Percentiles rank a stretch among this genome's conserved stretches.
phyloP scores from a whole-genome alignment of 2,329 filamentous ascomycete genomes.

The Neofusicoccum parvum region DNA sequence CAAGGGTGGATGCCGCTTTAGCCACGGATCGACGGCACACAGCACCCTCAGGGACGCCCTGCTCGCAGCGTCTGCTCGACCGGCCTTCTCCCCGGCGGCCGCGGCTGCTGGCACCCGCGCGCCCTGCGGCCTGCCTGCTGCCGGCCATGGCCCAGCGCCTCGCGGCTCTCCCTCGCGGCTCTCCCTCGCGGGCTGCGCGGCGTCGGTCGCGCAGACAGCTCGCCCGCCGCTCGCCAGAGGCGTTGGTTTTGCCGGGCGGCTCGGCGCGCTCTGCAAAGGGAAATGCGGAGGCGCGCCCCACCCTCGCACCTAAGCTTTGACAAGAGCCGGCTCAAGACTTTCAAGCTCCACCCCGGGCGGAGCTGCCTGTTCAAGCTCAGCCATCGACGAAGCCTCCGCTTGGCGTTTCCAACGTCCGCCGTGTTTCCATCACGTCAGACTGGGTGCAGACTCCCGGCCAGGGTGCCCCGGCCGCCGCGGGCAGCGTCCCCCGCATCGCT shows the following conservation, averaged over 20 bases:
- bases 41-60: not conserved
- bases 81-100: not conserved
- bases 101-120: not conserved
- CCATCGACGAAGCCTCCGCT: not conserved
- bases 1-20: not conserved
- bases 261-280: not conserved
- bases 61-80: not conserved
- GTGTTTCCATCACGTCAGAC: not conserved
- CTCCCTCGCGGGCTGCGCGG: too few species aligned
- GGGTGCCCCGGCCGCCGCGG: not conserved
- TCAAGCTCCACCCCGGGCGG: not conserved
- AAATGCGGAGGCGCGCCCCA: not conserved
- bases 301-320: conserved; percentile 8
- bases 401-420: not conserved
- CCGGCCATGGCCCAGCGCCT: not conserved
- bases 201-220: too few species aligned
- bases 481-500: not conserved
- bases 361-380: conserved; percentile 9
- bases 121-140: not conserved
- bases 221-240: too few species aligned
- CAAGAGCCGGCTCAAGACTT: conserved; percentile 1
- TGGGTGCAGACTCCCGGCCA: not conserved
- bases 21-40: conserved; percentile 4
- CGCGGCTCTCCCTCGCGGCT: too few species aligned
- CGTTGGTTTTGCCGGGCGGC: not conserved